Conservation (phyloP, 106 monocot genomes). For the Gastrodia elata region DNA sequence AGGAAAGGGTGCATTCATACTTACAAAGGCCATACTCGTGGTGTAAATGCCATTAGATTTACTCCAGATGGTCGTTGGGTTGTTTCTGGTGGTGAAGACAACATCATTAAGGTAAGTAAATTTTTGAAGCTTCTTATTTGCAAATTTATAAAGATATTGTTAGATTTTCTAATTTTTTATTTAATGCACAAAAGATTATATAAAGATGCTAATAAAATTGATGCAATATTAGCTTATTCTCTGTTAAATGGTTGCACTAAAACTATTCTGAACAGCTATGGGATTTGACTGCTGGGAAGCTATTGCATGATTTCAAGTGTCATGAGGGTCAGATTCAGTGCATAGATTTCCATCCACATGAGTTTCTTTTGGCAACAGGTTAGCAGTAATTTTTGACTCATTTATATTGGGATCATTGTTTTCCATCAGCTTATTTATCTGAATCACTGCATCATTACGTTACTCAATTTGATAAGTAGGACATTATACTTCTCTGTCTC, state of each 20-base stretch:
- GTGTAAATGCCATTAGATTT: constrained; percentile 86
- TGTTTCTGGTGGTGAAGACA: constrained; percentile 92
- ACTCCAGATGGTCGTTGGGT: constrained; percentile 98
- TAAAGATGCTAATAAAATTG: not conserved
- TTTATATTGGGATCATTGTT: not conserved
- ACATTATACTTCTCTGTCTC: not conserved
- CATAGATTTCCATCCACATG: constrained; percentile 98
- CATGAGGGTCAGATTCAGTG: constrained; percentile 94
- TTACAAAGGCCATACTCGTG: constrained; percentile 93
- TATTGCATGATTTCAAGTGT: constrained; percentile 82
- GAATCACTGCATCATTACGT: not conserved
- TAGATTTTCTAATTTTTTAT: not conserved
- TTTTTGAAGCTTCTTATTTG: not conserved
- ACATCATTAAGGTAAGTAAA: constrained; percentile 62
- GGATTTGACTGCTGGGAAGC: constrained; percentile 97
- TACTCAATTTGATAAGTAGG: not conserved
- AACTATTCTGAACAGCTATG: constrained; percentile 50
- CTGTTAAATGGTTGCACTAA: not conserved
- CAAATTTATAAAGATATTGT: not conserved
- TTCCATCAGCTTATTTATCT: not conserved
- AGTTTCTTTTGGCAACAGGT: constrained; percentile 98
- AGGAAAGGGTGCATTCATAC: constrained; percentile 97
- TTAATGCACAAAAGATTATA: not conserved
- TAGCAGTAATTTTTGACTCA: constrained; percentile 6
- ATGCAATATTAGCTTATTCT: not conserved